These are phyloP conservation scores for Raphanus sativus DNA, from an alignment of 345 rosid genomes.

Conservation along the genomic window DNA sequence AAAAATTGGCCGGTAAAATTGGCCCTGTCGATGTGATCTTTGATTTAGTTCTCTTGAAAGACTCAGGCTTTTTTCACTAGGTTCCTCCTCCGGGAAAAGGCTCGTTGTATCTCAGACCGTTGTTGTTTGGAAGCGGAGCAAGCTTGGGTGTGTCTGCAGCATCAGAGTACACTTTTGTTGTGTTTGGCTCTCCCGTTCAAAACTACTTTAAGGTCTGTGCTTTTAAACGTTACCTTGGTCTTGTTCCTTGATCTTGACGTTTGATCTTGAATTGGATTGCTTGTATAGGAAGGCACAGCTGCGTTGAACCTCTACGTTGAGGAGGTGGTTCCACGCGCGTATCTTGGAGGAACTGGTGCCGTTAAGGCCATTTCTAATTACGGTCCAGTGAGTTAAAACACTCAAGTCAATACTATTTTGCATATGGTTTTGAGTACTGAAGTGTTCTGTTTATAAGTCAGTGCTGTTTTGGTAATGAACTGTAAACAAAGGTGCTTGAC, in stretches of 20 bases:
- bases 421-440: background rate
- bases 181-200: conserved; percentile 75
- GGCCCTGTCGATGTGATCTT: background rate
- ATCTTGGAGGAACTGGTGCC: conserved; percentile 70
- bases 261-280: conserved; percentile 8
- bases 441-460: background rate
- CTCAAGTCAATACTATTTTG: background rate
- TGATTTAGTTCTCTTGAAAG: background rate
- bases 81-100: conserved; percentile 90
- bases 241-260: background rate
- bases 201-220: conserved; percentile 71
- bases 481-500: conserved; percentile 55
- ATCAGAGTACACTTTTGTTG: conserved; percentile 69
- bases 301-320: conserved; percentile 66
- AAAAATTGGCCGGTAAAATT: no score
- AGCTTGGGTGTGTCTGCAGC: conserved; percentile 71
- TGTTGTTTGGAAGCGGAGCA: conserved; percentile 80
- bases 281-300: conserved; percentile 50
- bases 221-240: background rate
- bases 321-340: conserved; percentile 59
- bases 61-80: conserved; percentile 34
- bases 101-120: conserved; percentile 71
- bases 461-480: conserved; percentile 4
- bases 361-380: conserved; percentile 64
- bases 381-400: conserved; percentile 57